Percentiles rank a stretch among this genome's conserved stretches.
Conservation (phyloP, 768 basidiomycete genomes). For the Podaxis sp. region DNA sequence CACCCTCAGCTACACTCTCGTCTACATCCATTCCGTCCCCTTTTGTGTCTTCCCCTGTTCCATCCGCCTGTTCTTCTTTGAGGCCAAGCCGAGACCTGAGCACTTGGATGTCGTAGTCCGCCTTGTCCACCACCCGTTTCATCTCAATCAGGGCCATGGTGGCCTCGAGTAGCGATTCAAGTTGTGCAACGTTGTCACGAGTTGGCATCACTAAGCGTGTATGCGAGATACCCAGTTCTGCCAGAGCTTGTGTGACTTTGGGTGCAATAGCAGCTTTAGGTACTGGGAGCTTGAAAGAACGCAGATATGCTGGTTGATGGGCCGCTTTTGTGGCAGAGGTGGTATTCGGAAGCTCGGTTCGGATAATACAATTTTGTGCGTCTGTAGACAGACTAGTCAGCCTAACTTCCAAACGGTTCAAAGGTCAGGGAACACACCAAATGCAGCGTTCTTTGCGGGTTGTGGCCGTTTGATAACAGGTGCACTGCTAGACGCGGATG, state of each 20-base stretch:
- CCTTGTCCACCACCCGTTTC: slow-evolving; percentile 83
- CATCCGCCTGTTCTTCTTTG: slow-evolving; percentile 32
- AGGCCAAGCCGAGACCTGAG: slow-evolving; percentile 61
- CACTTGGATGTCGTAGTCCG: slow-evolving; percentile 82
- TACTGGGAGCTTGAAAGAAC: slow-evolving; percentile 81
- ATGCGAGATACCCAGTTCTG: slow-evolving; percentile 73
- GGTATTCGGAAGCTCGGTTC: slow-evolving; percentile 55
- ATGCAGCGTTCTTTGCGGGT: slow-evolving; percentile 55
- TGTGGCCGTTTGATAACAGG: slow-evolving; percentile 42
- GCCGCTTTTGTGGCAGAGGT: slow-evolving; percentile 70
- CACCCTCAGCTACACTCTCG: slow-evolving; percentile 35
- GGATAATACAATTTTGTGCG: slow-evolving; percentile 69
- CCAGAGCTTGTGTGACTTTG: slow-evolving; percentile 74
- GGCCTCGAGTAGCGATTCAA: slow-evolving; percentile 75
- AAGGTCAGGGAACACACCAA: slow-evolving; percentile 40
- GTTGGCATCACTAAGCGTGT: slow-evolving; percentile 94
- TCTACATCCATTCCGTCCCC: slow-evolving; percentile 52
- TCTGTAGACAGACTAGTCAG: slow-evolving; percentile 39
- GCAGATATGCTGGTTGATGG: slow-evolving; percentile 78
- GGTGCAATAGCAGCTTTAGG: slow-evolving; percentile 75
- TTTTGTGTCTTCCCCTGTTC: slow-evolving; percentile 32
- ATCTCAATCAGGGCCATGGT: slow-evolving; percentile 79
- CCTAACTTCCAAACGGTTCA: not conserved
- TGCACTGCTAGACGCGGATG: slow-evolving; percentile 32
- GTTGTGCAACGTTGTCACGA: slow-evolving; percentile 67